phyloP scores from a whole-genome alignment of 768 basidiomycete genomes.

The Auricularia sp. region DNA sequence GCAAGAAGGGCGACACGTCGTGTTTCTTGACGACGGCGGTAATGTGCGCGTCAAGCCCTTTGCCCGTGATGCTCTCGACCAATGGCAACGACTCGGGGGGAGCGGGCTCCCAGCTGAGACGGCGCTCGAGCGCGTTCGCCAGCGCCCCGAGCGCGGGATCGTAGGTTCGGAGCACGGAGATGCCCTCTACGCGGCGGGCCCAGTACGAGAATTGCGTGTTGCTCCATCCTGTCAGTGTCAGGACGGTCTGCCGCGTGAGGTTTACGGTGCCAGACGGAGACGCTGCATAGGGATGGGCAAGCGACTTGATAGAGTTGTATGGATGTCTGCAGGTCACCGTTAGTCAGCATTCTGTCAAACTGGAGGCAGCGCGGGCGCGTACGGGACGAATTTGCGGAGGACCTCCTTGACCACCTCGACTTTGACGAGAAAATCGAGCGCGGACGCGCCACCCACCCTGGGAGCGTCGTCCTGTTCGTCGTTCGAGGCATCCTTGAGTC shows the following conservation, averaged over 20 bases:
- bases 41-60: conserved; percentile 40
- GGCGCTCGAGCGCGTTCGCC: conserved; percentile 31
- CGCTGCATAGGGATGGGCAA: conserved; percentile 29
- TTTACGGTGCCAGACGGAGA: conserved; percentile 35
- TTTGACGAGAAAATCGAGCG: conserved; percentile 43
- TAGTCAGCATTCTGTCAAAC: not conserved
- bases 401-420: conserved; percentile 44
- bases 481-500: conserved; percentile 25
- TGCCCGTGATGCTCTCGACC: conserved; percentile 35
- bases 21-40: conserved; percentile 41
- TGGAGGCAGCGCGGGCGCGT: conserved; percentile 17
- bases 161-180: conserved; percentile 35
- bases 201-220: conserved; percentile 47
- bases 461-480: conserved; percentile 20
- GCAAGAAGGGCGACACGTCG: conserved; percentile 38
- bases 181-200: conserved; percentile 41
- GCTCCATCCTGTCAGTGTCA: conserved; percentile 42
- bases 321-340: conserved; percentile 29
- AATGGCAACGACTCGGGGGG: conserved; percentile 14
- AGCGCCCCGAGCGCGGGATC: conserved; percentile 33
- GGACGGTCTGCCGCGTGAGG: conserved; percentile 38
- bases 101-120: conserved; percentile 23
- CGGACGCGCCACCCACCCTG: conserved; percentile 28
- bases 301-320: conserved; percentile 42
- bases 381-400: conserved; percentile 39